These are phyloP conservation scores for Ceriops zippeliana DNA, from an alignment of 345 rosid genomes.

Conservation along the genomic window DNA sequence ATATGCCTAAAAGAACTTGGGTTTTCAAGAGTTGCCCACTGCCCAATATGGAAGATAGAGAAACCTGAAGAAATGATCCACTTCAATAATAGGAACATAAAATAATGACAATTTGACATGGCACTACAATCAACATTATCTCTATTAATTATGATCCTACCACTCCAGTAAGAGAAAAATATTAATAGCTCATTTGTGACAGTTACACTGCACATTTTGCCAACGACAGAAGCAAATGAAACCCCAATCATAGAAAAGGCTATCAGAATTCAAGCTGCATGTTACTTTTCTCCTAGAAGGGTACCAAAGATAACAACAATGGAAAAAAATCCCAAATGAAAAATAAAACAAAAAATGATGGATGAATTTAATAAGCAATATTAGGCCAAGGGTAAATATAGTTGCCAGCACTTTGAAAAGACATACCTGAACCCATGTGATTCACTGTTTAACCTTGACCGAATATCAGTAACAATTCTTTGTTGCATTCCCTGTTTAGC, in stretches of 20 bases:
- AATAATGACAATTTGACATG: background rate
- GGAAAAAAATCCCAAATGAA: background rate
- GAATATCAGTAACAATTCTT: slow-evolving; percentile 49
- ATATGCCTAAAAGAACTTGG: no score
- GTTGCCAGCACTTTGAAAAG: slow-evolving; percentile 5
- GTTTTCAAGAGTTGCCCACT: background rate
- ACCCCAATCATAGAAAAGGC: background rate
- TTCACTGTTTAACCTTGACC: slow-evolving; percentile 65
- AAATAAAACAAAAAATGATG: background rate
- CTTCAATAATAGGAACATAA: background rate
- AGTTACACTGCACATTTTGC: background rate
- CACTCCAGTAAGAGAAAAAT: background rate
- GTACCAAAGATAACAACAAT: background rate
- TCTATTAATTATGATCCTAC: background rate
- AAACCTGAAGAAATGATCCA: background rate
- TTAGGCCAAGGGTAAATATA: background rate
- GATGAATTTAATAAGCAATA: background rate
- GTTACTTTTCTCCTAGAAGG: no score
- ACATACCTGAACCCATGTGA: slow-evolving; percentile 71
- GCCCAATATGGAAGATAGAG: slow-evolving; percentile 1
- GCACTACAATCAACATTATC: background rate
- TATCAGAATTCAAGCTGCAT: no score
- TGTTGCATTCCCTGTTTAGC: slow-evolving; percentile 67
- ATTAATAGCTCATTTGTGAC: background rate
- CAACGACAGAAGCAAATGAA: background rate